Conservation (phyloP, 768 basidiomycete species). For the Calocybe gangraenosa region DNA sequence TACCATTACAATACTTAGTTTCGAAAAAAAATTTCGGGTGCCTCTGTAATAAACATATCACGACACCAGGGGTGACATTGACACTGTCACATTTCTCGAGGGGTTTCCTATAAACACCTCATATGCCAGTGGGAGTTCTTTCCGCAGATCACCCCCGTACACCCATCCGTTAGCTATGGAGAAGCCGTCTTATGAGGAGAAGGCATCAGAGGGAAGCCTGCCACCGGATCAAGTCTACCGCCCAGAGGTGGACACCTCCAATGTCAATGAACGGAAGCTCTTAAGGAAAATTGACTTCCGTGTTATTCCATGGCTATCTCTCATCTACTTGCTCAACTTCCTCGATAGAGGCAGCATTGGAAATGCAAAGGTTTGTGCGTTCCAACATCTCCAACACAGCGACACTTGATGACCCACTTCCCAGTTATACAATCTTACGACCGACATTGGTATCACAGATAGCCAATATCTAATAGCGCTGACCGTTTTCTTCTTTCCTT, state of each 20-base stretch:
- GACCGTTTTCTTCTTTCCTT: conserved; percentile 76
- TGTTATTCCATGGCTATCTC: conserved; percentile 71
- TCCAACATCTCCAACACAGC: too few species aligned
- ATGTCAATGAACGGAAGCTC: conserved; percentile 51
- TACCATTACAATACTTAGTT: too few species aligned
- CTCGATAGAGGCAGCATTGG: conserved; percentile 66
- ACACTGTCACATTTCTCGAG: conserved; percentile 16
- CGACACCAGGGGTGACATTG: conserved; percentile 17
- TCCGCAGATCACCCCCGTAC: conserved; percentile 10
- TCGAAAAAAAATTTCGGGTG: conserved; percentile 3
- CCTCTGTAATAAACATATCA: not conserved
- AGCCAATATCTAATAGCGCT: conserved; percentile 65
- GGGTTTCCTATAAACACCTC: conserved; percentile 14
- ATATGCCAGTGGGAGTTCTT: conserved; percentile 8
- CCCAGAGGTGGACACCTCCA: conserved; percentile 47
- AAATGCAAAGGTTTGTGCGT: conserved; percentile 76
- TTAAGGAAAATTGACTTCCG: conserved; percentile 59
- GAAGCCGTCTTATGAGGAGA: conserved; percentile 9
- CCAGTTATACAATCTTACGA: conserved; percentile 58
- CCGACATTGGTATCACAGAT: conserved; percentile 55
- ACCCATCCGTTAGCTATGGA: conserved; percentile 14
- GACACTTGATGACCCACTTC: not conserved
- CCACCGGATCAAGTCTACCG: conserved; percentile 33
- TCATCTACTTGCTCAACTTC: conserved; percentile 75
- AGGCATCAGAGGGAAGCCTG: conserved; percentile 15